Evolutionary conservation across 2,329 filamentous ascomycete species (phyloP).

Genomic region (Colletotrichum zoysiae): DNA sequence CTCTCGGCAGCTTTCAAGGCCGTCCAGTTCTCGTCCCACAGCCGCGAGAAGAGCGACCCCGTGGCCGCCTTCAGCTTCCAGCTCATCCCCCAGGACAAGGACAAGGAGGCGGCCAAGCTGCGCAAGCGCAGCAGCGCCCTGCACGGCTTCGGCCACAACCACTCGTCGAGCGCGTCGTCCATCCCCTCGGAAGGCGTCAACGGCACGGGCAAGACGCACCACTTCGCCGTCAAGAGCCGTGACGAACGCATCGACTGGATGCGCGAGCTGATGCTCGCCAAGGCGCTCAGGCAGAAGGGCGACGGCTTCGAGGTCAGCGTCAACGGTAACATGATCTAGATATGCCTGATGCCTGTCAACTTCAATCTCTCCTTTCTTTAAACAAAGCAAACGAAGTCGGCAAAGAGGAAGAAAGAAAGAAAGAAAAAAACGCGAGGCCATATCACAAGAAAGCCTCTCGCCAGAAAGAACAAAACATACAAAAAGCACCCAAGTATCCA

Average conservation of each 20-base stretch:
- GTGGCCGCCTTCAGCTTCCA: constrained; percentile 85
- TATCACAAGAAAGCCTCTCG: constrained; percentile 2
- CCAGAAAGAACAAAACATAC: neutral
- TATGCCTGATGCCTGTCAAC: constrained; percentile 14
- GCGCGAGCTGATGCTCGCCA: constrained; percentile 91
- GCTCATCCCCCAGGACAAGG: constrained; percentile 78
- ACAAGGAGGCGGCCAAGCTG: constrained; percentile 63
- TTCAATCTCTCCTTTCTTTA: constrained; percentile 6
- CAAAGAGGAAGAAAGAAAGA: neutral
- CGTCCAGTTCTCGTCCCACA: constrained; percentile 71
- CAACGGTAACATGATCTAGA: constrained; percentile 81
- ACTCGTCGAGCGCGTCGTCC: constrained; percentile 45
- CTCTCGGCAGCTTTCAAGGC: constrained; percentile 89
- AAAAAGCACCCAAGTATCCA: constrained; percentile 6
- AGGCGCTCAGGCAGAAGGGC: constrained; percentile 86
- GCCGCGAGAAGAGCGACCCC: constrained; percentile 66
- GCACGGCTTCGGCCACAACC: constrained; percentile 45
- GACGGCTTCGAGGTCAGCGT: constrained; percentile 86
- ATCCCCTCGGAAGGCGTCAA: constrained; percentile 62
- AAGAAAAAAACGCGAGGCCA: neutral
- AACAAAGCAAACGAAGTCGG: neutral
- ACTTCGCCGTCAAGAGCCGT: constrained; percentile 89
- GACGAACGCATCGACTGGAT: constrained; percentile 98
- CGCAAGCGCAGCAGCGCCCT: constrained; percentile 66
- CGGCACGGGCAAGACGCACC: constrained; percentile 84